A percentile compares a stretch with the other conserved stretches of the same genome.
Conservation (phyloP, 768 basidiomycete genomes). For the Boletus reticuloceps region DNA sequence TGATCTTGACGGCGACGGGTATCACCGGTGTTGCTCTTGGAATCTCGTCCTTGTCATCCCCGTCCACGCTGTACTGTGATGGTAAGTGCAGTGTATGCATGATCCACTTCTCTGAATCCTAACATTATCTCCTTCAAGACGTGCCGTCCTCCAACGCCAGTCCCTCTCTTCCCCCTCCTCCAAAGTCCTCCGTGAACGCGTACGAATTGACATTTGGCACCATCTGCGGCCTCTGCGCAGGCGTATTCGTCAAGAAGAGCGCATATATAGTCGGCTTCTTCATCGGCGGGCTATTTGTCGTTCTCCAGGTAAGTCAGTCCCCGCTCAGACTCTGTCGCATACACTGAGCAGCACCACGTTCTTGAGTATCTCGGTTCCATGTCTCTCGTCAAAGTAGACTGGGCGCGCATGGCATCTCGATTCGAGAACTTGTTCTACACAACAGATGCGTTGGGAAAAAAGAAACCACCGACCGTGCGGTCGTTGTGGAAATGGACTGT, state of each 20-base stretch:
- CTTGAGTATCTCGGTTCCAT: conserved; percentile 76
- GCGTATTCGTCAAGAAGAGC: conserved; percentile 96
- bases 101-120: neutral
- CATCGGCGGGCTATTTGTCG: conserved; percentile 86
- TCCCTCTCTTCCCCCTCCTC: conserved; percentile 42
- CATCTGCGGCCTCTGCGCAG: conserved; percentile 83
- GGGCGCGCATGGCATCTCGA: conserved; percentile 57
- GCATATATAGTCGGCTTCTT: conserved; percentile 77
- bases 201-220: conserved; percentile 89
- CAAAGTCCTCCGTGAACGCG: conserved; percentile 69
- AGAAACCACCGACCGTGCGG: conserved; percentile 59
- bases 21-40: conserved; percentile 46
- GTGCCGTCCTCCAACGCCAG: conserved; percentile 5
- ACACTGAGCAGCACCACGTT: neutral
- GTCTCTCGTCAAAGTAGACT: conserved; percentile 76
- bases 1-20: conserved; percentile 30
- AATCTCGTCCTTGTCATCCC: conserved; percentile 34
- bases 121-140: conserved; percentile 8
- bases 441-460: conserved; percentile 51
- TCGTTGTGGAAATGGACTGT: conserved; percentile 66
- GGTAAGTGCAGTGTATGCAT: conserved; percentile 33
- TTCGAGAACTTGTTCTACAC: conserved; percentile 78
- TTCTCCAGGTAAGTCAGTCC: conserved; percentile 69
- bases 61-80: conserved; percentile 48
- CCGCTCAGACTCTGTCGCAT: neutral